Evolutionary conservation across 768 basidiomycete species (phyloP), one percentile per base, ranked within the genome.

Genomic region (Leucocoprinus birnbaumii): DNA sequence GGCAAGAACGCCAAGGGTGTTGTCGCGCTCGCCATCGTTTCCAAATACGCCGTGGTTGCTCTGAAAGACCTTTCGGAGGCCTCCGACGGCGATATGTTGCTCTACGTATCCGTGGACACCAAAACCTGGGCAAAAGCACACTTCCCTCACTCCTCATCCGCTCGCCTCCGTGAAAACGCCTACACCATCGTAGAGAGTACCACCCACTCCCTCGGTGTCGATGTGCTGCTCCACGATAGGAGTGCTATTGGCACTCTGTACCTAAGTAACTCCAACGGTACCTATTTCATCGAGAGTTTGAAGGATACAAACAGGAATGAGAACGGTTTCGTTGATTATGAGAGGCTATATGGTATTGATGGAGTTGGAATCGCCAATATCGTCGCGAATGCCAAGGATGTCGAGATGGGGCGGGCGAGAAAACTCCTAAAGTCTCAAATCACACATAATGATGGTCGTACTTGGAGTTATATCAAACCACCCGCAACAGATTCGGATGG

Each of bases 171-270:
- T 6, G 93, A 95, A 73, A 95, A 96, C 65, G 91, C 91, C 5
- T 98, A 99, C 67, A 99, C 97, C 9, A 86, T 99, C 62, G 88
- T 99, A 56, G 94, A 98, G 70, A 89, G 87, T 3, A 95, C 93
- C 8, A 86, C 87, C 0, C 94, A 98, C 66, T 98, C 95, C 6
- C 80, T 99, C 22, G 92, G 89, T 3, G 91, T 99, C 37, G 97
- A 99, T 65, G 95, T 98, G 44, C 83, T 96, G 48, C 78, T 91
- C 8, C 83, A 86, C 53, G 82, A 87, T 59, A 68, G 73, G 47
- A 75, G 79, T 56, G 67, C 72, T 2, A 82, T 95, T 41, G 97
- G 97, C 2, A 98, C 96, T 2, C 73, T 99, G 13, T 99, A 98
- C 74, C 88, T 96, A 52, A 91, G 88, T 71, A 97, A 98, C 69